These are phyloP conservation scores for Picea engelmannii DNA, from an alignment of 83 land plant genomes.

Conservation along the genomic window DNA sequence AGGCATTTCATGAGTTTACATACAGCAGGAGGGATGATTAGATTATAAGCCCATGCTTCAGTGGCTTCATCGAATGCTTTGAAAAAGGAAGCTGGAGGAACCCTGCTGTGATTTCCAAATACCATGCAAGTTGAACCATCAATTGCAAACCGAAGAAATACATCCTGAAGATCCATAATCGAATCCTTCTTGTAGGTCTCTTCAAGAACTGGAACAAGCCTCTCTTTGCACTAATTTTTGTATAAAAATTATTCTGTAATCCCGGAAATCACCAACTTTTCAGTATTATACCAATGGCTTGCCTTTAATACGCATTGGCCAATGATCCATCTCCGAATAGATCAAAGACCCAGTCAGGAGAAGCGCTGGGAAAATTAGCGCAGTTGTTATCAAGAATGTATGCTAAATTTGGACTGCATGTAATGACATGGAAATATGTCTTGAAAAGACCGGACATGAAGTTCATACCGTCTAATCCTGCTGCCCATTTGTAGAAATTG, in stretches of 20 bases:
- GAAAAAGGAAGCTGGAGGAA: neutral
- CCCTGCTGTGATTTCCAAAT: constrained; percentile 22
- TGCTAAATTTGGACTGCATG: too few relatives aligned
- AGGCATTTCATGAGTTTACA: neutral
- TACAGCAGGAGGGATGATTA: neutral
- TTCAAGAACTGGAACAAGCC: constrained; percentile 22
- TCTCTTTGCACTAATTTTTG: neutral
- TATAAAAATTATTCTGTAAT: constrained; percentile 8
- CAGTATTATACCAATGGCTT: constrained; percentile 26
- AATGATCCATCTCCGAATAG: too few relatives aligned
- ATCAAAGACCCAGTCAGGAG: too few relatives aligned
- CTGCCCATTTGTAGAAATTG: too few relatives aligned
- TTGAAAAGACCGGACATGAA: too few relatives aligned
- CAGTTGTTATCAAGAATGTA: too few relatives aligned
- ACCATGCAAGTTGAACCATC: constrained; percentile 21
- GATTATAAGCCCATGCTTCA: neutral
- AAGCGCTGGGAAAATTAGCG: too few relatives aligned
- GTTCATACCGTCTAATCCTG: too few relatives aligned
- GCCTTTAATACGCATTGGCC: too few relatives aligned
- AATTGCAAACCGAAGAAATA: constrained; percentile 24
- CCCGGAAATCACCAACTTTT: constrained; percentile 12
- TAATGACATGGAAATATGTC: too few relatives aligned
- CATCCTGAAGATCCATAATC: constrained; percentile 23
- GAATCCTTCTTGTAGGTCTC: neutral
- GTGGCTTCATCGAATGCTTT: neutral